Evolutionary conservation across 768 basidiomycete species (phyloP), one percentile per base, ranked within the genome.

Genomic region (Leccinum incarnatum): DNA sequence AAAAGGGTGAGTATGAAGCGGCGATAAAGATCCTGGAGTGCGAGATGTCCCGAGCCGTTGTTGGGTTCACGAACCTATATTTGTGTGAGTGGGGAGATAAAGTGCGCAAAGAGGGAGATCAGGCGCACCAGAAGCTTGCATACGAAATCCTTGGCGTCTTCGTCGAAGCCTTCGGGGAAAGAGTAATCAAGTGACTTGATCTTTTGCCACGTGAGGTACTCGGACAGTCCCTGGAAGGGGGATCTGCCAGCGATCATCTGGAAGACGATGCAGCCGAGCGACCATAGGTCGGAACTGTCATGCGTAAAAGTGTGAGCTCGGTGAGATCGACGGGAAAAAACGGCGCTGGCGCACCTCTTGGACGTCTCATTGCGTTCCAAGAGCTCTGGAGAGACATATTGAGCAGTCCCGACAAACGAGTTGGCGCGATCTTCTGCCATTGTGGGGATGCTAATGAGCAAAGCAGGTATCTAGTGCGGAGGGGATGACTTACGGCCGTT

Each of bases 151-250:
- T 84, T 83, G 5, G 93, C 94, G 37, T 87, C 81, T 47, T 80
- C 77, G 66, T 96, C 92, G 66, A 97, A 95, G 1, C 84, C 88
- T 8, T 88, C 86, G 0, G 96, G 94, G 69, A 95, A 92, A 27
- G 83, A 78, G 75, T 94, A 98, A 48, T 96, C 89, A 49, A 91
- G 78, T 46, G 85, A 81, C 74, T 95, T 90, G 74, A 98, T 92
- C 76, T 93, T 94, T 69, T 97, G 89, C 83, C 94, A 95, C 30
- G 91, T 97, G 59, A 97, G 83, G 69, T 95, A 98, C 60, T 98
- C 93, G 1, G 95, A 94, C 5, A 87, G 78, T 4, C 89, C 95
- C 62, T 91, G 84, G 77, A 99, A 99, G 2, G 95, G 91, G 63
- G 95, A 95, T 45, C 83, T 84, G 40, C 95, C 96, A 11, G 90